Conservation (phyloP, 352 stramenopile genomes). For the Phytophthora foliorum region DNA sequence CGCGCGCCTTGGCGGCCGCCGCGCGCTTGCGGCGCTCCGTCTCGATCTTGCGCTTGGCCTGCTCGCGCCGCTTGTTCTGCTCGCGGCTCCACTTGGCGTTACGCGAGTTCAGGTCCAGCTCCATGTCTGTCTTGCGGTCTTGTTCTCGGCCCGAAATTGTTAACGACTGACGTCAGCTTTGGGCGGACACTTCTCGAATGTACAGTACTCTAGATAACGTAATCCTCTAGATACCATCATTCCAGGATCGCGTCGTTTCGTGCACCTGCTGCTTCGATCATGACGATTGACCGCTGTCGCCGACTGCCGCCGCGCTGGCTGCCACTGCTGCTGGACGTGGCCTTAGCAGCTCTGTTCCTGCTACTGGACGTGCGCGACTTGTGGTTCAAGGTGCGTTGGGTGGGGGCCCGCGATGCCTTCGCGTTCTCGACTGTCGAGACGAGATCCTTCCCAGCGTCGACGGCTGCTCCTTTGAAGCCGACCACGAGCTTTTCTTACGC, state of each 20-base stretch:
- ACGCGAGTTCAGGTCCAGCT: conserved; percentile 77
- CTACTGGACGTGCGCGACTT: conserved; percentile 64
- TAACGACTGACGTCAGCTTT: conserved; percentile 15
- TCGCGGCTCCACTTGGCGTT: conserved; percentile 78
- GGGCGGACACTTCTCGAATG: background rate
- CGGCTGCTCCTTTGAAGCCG: conserved; percentile 14
- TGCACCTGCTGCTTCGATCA: conserved; percentile 12
- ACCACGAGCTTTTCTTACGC: conserved; percentile 19
- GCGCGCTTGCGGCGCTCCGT: conserved; percentile 63
- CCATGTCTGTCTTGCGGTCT: too few relatives aligned
- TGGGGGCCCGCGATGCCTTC: conserved; percentile 52
- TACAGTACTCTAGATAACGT: conserved; percentile 16
- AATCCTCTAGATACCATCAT: conserved; percentile 1
- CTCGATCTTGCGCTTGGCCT: conserved; percentile 64
- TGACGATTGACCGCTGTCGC: conserved; percentile 5
- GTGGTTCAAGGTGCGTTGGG: conserved; percentile 67
- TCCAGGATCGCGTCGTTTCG: conserved; percentile 24
- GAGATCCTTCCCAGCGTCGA: conserved; percentile 26
- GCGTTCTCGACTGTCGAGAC: conserved; percentile 46
- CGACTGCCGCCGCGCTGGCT: conserved; percentile 19
- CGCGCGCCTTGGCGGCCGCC: conserved; percentile 49
- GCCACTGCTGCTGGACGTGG: conserved; percentile 39
- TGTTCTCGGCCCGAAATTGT: too few relatives aligned
- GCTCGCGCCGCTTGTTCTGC: conserved; percentile 66
- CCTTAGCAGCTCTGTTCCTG: conserved; percentile 41